Evolutionary conservation across 805 yeast species (phyloP), one percentile per base, ranked within the genome.

Genomic region (Sungouiella thailandica): DNA sequence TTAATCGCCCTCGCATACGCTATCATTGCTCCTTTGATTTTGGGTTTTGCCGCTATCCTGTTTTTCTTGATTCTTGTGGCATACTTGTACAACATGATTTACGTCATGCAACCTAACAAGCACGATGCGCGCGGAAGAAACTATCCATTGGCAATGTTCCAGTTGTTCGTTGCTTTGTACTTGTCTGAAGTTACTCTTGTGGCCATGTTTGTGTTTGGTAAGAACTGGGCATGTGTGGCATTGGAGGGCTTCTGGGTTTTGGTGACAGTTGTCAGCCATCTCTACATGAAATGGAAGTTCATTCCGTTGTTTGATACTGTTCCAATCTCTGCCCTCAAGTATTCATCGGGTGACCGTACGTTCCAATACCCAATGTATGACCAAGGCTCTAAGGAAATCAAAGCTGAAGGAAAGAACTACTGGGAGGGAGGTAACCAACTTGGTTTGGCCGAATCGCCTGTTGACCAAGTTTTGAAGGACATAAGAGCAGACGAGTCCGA

Each of bases 161-260:
- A 83, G 58, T 65, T 78, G 9, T 83, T 82, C 54, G 82, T 76
- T 37, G 88, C 80, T 10, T 43, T 84, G 26, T 84, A 84, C 55
- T 60, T 84, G 41, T 82, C 80, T 28, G 86, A 84, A 57, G 60
- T 81, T 28, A 78, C 85, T 57, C 60, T 83, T 36, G 57, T 76
- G 37, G 90, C 83, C 25, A 64, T 84, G 53, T 83, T 83, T 52
- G 82, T 83, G 25, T 78, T 82, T 77, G 74, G 77, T 28, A 81
- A 84, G 64, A 70, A 81, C 44, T 84, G 90, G 90, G 86, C 83
- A 15, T 76, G 81, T 47, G 76, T 83, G 43, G 93, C 68, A 3
- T 62, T 84, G 36, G 89, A 83, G 57, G 81, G 66, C 35, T 68
- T 77, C n/a, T 57, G 71, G 40, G 46, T 81, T 11, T 75, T 54